Conservation (phyloP, 208 protist genomes). For the Trichomonas gallinae region DNA sequence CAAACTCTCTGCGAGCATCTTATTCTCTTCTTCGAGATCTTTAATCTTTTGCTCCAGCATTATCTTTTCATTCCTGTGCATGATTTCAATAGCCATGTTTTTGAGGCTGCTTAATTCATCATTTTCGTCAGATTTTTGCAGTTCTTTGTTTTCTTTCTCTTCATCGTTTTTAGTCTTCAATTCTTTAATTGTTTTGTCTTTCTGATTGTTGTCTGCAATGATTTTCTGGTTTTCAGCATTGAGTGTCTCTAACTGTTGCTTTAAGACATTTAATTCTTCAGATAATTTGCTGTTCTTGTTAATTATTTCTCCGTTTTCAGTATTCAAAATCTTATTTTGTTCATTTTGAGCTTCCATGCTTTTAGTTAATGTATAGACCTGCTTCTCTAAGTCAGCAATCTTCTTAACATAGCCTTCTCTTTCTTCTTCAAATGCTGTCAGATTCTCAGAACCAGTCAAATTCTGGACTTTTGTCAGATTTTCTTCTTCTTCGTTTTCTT, state of each 20-base stretch:
- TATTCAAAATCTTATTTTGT: background rate
- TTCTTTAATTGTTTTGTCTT: background rate
- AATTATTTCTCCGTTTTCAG: background rate
- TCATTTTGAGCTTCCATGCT: background rate
- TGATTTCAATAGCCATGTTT: background rate
- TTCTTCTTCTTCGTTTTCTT: background rate
- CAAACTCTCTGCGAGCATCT: background rate
- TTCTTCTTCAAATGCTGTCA: background rate
- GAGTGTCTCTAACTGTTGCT: too few relatives aligned
- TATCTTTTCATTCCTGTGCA: background rate
- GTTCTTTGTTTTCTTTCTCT: too few relatives aligned
- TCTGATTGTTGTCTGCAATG: background rate
- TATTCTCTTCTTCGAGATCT: background rate
- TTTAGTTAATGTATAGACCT: background rate
- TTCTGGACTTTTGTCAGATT: too few relatives aligned
- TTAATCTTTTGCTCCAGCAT: background rate
- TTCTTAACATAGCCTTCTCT: background rate
- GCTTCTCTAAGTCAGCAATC: background rate
- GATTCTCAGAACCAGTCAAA: too few relatives aligned
- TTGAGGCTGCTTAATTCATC: background rate
- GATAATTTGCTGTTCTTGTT: too few relatives aligned
- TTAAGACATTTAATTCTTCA: too few relatives aligned
- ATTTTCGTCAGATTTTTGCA: background rate
- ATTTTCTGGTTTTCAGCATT: background rate
- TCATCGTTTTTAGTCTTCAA: background rate